phyloP scores from a whole-genome alignment of 768 basidiomycete species.

The Gymnopilus junonius region DNA sequence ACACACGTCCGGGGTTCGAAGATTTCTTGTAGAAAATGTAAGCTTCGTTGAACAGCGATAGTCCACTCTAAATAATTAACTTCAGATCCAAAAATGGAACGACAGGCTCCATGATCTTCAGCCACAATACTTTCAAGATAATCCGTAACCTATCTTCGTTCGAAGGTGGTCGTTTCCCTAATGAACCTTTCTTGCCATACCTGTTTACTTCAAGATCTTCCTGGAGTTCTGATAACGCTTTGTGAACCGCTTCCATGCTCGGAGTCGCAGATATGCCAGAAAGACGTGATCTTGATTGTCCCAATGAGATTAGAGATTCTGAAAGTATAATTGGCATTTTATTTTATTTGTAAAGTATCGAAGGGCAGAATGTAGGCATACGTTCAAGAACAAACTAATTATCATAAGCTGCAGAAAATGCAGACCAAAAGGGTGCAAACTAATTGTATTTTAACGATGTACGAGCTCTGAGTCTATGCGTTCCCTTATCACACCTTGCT shows the following conservation, averaged over 20 bases:
- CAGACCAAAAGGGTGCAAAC: no score
- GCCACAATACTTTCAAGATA: constrained; percentile 7
- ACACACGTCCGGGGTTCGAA: not conserved
- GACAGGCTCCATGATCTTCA: constrained; percentile 2
- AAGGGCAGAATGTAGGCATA: no score
- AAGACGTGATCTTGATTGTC: no score
- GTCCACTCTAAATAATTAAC: not conserved
- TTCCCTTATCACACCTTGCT: no score
- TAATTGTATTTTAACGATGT: no score
- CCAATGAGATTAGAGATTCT: no score
- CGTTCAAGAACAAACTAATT: no score
- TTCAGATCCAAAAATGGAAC: constrained; percentile 2
- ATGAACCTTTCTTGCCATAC: not conserved
- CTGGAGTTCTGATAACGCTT: not conserved
- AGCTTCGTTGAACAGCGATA: not conserved
- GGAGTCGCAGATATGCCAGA: not conserved
- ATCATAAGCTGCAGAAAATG: no score
- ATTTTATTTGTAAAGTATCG: no score
- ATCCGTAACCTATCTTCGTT: not conserved
- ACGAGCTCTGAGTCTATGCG: no score
- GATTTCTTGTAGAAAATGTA: not conserved
- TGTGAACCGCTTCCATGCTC: not conserved
- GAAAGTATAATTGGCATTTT: no score
- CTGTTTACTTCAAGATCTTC: not conserved
- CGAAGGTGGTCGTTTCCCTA: not conserved